Evolutionary conservation across 768 basidiomycete species (phyloP), one percentile per base, ranked within the genome.

Genomic region (Butyriboletus loyo): DNA sequence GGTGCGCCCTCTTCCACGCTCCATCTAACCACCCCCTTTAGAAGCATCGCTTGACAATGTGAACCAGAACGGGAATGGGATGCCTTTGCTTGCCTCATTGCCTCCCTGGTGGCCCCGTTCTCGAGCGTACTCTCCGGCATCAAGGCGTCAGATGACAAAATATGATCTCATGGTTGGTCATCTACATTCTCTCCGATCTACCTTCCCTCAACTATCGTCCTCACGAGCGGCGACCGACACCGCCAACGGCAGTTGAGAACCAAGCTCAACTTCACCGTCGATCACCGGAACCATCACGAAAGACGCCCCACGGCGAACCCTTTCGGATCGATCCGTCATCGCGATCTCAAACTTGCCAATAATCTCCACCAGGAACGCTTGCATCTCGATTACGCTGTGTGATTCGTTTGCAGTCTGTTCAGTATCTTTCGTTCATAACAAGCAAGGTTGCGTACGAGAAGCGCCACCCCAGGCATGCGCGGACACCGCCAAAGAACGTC

Each of bases 361-460:
- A 21, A 82, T 69, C 59, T 83, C 82, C 22, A 79, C 74, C n/a
- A 85, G 60, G 65, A 86, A 83, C 0, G 77, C 73, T 55, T 85
- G 84, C 15, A 84, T 61, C 62, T 86, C 82, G 36, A 75, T 61
- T 0, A 83, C 59, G 5, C 72, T 73, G 55, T 38, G 1, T 21
- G 22, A 38, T 31, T n/a, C 25, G 8, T 48, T 24, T n/a, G 10
- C 25, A 7, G 46, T 53, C 24, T 21, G 36, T 32, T 49, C 24
- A 52, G 46, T 21, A 45, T 50, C 44, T 43, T 41, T 30, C n/a
- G 9, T 21, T n/a, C 30, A 25, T 19, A 5, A 13, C 5, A n/a
- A 44, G 8, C 27, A n/a, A 49, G 4, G 9, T 8, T 22, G 45
- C 64, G 36, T 27, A 72, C 68, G 70, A 64, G 50, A 70, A 70